These are phyloP conservation scores for Globisporangium middletonii DNA, from an alignment of 352 stramenopile genomes.

Conservation along the genomic window DNA sequence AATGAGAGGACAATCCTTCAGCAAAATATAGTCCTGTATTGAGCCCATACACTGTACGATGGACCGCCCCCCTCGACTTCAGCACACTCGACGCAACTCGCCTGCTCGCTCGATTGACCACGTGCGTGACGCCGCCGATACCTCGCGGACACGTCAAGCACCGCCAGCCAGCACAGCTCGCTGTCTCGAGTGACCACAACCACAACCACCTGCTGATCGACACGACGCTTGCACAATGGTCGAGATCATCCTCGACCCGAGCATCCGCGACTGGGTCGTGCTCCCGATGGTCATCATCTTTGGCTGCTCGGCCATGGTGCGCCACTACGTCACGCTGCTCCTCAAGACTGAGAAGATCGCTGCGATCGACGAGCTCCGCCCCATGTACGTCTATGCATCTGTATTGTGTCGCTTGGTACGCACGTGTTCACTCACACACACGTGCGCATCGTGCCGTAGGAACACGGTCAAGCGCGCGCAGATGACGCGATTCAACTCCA, in stretches of 20 bases:
- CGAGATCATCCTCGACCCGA: slow-evolving; percentile 91
- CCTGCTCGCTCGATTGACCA: too few species aligned
- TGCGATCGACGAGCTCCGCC: slow-evolving; percentile 61
- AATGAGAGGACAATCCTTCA: too few species aligned
- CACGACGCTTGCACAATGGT: slow-evolving; percentile 30
- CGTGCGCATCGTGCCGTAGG: slow-evolving; percentile 23
- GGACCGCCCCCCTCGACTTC: too few species aligned
- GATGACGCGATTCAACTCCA: slow-evolving; percentile 85
- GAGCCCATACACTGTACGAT: too few species aligned
- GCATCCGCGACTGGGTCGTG: slow-evolving; percentile 95
- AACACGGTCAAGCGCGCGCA: slow-evolving; percentile 83
- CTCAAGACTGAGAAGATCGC: slow-evolving; percentile 82
- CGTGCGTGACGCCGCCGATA: too few species aligned
- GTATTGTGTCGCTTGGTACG: background rate
- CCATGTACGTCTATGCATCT: slow-evolving; percentile 39
- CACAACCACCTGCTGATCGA: too few species aligned
- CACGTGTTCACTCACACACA: background rate
- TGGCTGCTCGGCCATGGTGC: slow-evolving; percentile 77
- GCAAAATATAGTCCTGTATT: too few species aligned
- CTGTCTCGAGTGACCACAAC: too few species aligned
- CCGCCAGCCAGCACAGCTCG: too few species aligned
- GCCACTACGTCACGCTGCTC: slow-evolving; percentile 81
- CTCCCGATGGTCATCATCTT: slow-evolving; percentile 97
- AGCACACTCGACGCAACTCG: too few species aligned
- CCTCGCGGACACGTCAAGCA: too few species aligned